Evolutionary conservation across 2,329 filamentous ascomycete species (phyloP).

Genomic region (Juglanconis oblonga): DNA sequence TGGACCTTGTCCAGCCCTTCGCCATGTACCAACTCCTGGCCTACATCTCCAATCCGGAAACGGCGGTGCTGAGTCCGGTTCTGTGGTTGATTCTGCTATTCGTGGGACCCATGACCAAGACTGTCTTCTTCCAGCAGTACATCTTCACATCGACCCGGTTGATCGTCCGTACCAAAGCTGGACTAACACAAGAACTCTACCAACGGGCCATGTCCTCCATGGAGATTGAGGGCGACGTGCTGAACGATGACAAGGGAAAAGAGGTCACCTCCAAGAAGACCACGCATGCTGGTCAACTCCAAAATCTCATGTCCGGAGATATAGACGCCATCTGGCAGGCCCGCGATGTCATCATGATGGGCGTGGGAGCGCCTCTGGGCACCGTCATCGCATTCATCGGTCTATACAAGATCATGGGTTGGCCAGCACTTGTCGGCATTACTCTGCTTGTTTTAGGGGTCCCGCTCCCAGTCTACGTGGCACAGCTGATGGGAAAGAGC

Average conservation of each 20-base stretch:
- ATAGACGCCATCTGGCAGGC: slow-evolving; percentile 52
- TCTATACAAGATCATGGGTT: slow-evolving; percentile 54
- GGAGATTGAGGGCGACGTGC: slow-evolving; percentile 55
- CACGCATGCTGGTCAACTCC: slow-evolving; percentile 22
- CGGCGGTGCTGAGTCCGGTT: slow-evolving; percentile 20
- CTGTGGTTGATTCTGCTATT: slow-evolving; percentile 55
- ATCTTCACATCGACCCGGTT: slow-evolving; percentile 56
- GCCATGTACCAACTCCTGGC: slow-evolving; percentile 52
- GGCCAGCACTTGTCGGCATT: slow-evolving; percentile 52
- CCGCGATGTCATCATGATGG: slow-evolving; percentile 48
- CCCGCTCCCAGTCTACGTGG: slow-evolving; percentile 49
- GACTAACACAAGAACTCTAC: slow-evolving; percentile 57
- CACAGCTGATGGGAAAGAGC: slow-evolving; percentile 46
- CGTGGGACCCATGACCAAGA: slow-evolving; percentile 45
- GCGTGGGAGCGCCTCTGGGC: slow-evolving; percentile 44
- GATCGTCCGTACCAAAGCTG: slow-evolving; percentile 53
- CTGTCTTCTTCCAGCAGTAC: slow-evolving; percentile 54
- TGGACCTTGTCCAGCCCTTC: slow-evolving; percentile 52
- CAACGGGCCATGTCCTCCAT: slow-evolving; percentile 53
- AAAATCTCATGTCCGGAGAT: slow-evolving; percentile 57
- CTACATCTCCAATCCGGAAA: slow-evolving; percentile 44
- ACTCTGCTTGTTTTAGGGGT: slow-evolving; percentile 43
- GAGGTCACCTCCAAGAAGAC: slow-evolving; percentile 17
- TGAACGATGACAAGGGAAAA: slow-evolving; percentile 30
- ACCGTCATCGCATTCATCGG: slow-evolving; percentile 47